These are phyloP conservation scores for Hypoxylon sp. DNA, from an alignment of 2,329 filamentous ascomycete genomes.

Conservation along the genomic window DNA sequence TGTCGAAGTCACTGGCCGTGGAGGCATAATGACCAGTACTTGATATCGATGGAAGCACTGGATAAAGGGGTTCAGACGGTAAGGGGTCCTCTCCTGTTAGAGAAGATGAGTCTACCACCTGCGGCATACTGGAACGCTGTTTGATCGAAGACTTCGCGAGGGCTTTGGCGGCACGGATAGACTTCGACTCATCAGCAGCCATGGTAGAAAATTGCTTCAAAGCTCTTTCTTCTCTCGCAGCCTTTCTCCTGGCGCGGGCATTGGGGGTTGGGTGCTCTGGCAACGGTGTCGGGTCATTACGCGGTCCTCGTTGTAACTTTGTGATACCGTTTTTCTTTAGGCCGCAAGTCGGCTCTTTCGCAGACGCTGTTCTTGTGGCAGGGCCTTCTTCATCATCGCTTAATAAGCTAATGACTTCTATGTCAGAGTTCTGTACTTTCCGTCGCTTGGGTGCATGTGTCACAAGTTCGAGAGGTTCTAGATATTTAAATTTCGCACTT, in stretches of 20 bases:
- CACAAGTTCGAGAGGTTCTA: not conserved
- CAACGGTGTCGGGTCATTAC: not conserved
- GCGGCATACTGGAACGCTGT: constrained; percentile 6
- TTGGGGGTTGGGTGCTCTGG: not conserved
- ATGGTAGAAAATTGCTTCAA: not conserved
- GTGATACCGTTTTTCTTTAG: not conserved
- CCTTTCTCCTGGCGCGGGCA: not conserved
- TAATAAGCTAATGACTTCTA: constrained; percentile 30
- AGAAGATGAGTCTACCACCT: not conserved
- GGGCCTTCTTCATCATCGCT: constrained; percentile 30
- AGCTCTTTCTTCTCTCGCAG: not conserved
- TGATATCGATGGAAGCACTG: not conserved
- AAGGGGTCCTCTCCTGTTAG: not conserved
- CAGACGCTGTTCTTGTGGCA: not conserved
- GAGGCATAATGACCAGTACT: not conserved
- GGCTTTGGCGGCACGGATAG: constrained; percentile 22
- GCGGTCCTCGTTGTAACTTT: not conserved
- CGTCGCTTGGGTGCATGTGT: constrained; percentile 21
- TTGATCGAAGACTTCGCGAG: constrained; percentile 14
- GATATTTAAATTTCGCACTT: not conserved
- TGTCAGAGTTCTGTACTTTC: not conserved
- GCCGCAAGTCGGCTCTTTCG: not conserved
- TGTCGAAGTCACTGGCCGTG: not conserved
- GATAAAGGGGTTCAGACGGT: not conserved
- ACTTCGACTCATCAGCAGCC: not conserved